These are phyloP conservation scores for Phytophthora fragariaefolia DNA, from an alignment of 352 stramenopile species.

Conservation along the genomic window DNA sequence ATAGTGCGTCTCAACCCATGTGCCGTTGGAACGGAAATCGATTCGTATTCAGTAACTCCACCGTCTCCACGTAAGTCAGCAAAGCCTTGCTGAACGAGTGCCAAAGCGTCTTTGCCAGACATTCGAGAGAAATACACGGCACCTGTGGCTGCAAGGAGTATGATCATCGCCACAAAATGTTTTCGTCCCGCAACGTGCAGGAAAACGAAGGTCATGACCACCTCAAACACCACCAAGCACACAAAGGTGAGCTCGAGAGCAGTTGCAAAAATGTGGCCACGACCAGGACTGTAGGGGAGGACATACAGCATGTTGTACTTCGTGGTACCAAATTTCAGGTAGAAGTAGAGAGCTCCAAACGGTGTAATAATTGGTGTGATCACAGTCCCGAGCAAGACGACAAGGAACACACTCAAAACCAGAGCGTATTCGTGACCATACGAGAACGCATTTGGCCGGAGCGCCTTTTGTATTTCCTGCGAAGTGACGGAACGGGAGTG, in stretches of 20 bases:
- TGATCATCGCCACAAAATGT: slow-evolving; percentile 68
- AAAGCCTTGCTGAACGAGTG: slow-evolving; percentile 44
- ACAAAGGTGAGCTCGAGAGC: slow-evolving; percentile 69
- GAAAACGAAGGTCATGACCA: slow-evolving; percentile 79
- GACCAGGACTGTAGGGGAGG: slow-evolving; percentile 67
- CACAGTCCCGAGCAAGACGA: slow-evolving; percentile 76
- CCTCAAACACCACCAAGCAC: slow-evolving; percentile 74
- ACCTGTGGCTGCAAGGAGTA: slow-evolving; percentile 52
- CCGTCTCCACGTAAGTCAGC: slow-evolving; percentile 34
- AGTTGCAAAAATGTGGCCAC: slow-evolving; percentile 63
- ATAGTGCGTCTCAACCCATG: slow-evolving; percentile 39
- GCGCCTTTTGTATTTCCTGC: slow-evolving; percentile 54
- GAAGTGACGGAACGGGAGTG: slow-evolving; percentile 66
- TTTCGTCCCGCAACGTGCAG: slow-evolving; percentile 60
- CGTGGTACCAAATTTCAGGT: slow-evolving; percentile 69
- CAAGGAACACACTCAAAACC: slow-evolving; percentile 79
- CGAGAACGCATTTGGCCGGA: slow-evolving; percentile 63
- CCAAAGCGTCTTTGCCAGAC: slow-evolving; percentile 42
- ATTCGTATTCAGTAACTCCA: slow-evolving; percentile 18
- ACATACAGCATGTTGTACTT: slow-evolving; percentile 91
- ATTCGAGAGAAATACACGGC: slow-evolving; percentile 64
- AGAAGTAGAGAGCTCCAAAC: slow-evolving; percentile 84
- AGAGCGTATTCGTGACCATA: slow-evolving; percentile 85
- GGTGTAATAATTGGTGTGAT: slow-evolving; percentile 82
- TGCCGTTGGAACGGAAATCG: slow-evolving; percentile 29